Evolutionary conservation across 1,284 basidiomycete genomes (phyloP).

Genomic region (Coniferiporia weirii): DNA sequence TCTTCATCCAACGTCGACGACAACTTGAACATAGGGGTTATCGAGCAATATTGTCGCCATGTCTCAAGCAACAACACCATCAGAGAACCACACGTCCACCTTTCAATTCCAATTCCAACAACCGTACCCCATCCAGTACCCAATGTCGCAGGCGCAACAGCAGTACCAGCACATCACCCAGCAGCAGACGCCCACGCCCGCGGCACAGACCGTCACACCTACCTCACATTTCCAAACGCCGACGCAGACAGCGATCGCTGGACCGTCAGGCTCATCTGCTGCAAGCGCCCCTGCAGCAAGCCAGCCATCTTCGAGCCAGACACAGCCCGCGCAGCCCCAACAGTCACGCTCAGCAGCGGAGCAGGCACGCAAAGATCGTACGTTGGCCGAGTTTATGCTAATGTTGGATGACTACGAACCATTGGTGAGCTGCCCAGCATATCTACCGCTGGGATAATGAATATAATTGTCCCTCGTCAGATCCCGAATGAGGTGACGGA

Average conservation of each 20-base stretch:
- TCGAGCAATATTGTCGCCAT: background rate
- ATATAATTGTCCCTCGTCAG: constrained; percentile 35
- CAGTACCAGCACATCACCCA: constrained; percentile 7
- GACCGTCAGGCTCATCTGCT: background rate
- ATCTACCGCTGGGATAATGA: background rate
- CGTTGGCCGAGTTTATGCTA: constrained; percentile 89
- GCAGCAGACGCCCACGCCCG: constrained; percentile 6
- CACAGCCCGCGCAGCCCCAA: constrained; percentile 25
- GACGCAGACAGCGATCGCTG: constrained; percentile 1
- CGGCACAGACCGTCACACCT: background rate
- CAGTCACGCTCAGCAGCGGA: constrained; percentile 71
- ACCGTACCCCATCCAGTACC: constrained; percentile 7
- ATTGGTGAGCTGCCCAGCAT: constrained; percentile 52
- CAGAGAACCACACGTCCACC: constrained; percentile 3
- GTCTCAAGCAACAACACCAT: constrained; percentile 9
- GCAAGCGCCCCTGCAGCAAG: constrained; percentile 19
- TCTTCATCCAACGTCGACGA: background rate
- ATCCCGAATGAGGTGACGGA: constrained; percentile 98
- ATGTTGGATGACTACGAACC: constrained; percentile 98
- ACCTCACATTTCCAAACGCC: constrained; percentile 3
- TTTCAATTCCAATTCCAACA: constrained; percentile 15
- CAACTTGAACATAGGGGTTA: too few relatives aligned
- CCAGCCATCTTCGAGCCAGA: constrained; percentile 15
- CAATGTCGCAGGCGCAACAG: constrained; percentile 15
- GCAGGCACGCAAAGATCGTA: constrained; percentile 82